These are phyloP conservation scores for Catharanthus roseus DNA, from an alignment of 257 asterid genomes.

Conservation along the genomic window DNA sequence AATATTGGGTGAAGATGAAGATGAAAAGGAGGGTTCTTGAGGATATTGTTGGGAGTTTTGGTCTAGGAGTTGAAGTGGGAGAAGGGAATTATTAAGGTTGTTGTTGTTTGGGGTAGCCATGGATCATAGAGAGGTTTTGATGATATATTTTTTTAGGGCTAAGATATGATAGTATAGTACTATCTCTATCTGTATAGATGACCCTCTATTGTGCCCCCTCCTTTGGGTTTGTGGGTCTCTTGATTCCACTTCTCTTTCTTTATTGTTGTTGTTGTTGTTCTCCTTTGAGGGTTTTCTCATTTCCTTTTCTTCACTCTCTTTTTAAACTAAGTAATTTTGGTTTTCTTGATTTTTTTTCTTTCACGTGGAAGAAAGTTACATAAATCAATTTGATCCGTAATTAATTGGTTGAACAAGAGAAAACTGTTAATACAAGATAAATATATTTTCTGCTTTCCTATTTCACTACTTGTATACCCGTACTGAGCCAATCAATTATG, in stretches of 20 bases:
- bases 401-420: no score
- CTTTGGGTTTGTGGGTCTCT: conserved; percentile 27
- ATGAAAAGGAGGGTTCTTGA: conserved; percentile 11
- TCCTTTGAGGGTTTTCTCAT: conserved; percentile 5
- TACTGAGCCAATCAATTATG: no score
- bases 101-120: conserved; percentile 32
- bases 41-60: conserved; percentile 32
- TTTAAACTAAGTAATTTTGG: conserved; percentile 4
- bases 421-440: no score
- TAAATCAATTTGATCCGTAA: no score
- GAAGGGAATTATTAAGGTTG: conserved; percentile 2
- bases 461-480: no score
- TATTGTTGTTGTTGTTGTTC: no score
- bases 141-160: conserved; percentile 11
- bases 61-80: conserved; percentile 51
- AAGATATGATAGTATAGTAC: conserved; percentile 1
- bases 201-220: conserved; percentile 27
- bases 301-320: not conserved
- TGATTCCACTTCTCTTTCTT: not conserved
- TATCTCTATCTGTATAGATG: conserved; percentile 27
- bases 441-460: no score
- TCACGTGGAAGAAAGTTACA: no score
- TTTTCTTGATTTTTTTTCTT: no score
- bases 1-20: conserved; percentile 11
- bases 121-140: conserved; percentile 20